Evolutionary conservation across 306 rosid genomes (phyloP).

Genomic region (Sphenostylis stenocarpa): DNA sequence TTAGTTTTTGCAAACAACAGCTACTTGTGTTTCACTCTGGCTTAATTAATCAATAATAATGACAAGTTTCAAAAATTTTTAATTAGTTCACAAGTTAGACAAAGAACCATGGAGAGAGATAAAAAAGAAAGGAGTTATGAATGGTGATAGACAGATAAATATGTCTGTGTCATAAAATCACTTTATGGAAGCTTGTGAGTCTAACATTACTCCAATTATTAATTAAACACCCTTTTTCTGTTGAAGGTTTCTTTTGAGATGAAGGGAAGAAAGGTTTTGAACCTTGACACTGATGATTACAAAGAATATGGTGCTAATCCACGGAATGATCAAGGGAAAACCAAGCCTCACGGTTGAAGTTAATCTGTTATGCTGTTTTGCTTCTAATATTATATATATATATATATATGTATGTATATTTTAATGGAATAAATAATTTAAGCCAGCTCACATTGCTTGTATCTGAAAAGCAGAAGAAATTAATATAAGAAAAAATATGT

Average conservation of each 20-base stretch:
- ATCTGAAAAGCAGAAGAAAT: neutral
- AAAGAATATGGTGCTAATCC: constrained; percentile 50
- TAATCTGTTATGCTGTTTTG: neutral
- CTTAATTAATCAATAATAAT: neutral
- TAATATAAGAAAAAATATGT: constrained; percentile 8
- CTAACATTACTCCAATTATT: neutral
- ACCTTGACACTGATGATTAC: constrained; percentile 45
- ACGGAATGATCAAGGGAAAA: constrained; percentile 46
- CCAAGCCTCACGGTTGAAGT: constrained; percentile 34
- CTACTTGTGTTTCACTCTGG: neutral
- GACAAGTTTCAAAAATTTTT: neutral
- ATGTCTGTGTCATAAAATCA: neutral
- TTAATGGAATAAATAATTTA: constrained; percentile 18
- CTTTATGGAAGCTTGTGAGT: neutral
- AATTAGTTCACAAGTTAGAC: neutral
- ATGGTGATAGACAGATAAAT: neutral
- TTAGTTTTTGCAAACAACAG: neutral
- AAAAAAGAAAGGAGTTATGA: neutral
- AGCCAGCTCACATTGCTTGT: constrained; percentile 21
- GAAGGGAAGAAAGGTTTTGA: constrained; percentile 39
- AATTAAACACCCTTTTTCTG: neutral
- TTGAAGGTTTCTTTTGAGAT: constrained; percentile 29
- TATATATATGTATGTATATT: neutral
- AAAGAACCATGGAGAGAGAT: neutral
- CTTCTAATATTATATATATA: neutral